Evolutionary conservation across 2,329 filamentous ascomycete genomes (phyloP).

Genomic region (Cordyceps militaris): DNA sequence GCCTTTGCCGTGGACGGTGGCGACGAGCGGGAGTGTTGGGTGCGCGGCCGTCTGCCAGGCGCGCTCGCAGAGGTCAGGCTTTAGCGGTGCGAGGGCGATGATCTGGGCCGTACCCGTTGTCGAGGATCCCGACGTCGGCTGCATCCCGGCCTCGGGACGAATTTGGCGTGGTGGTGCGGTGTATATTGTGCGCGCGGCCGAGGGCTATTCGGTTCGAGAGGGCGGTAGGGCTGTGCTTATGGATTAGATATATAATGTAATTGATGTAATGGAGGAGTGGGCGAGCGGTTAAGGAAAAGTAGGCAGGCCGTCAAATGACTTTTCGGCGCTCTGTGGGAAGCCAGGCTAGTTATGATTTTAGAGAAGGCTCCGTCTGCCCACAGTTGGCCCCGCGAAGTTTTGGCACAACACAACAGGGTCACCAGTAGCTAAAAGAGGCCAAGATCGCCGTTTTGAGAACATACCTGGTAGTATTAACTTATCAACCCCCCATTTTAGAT

Average conservation of each 20-base stretch:
- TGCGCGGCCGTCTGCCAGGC: constrained; percentile 85
- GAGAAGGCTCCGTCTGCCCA: too few species aligned
- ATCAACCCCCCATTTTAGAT: too few species aligned
- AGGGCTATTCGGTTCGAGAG: background rate
- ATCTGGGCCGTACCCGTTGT: constrained; percentile 24
- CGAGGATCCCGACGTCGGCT: constrained; percentile 16
- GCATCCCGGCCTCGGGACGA: constrained; percentile 1
- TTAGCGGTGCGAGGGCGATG: constrained; percentile 42
- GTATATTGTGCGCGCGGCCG: background rate
- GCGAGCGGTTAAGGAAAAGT: background rate
- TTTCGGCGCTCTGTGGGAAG: background rate
- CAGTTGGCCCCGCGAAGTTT: too few species aligned
- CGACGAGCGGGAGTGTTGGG: constrained; percentile 78
- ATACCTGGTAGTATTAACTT: too few species aligned
- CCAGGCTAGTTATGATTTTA: too few species aligned
- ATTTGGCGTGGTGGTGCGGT: background rate
- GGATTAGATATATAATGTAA: background rate
- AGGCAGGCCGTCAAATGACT: background rate
- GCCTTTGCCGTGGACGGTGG: constrained; percentile 79
- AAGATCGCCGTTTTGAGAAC: too few species aligned
- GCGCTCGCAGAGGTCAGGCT: constrained; percentile 57
- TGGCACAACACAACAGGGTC: too few species aligned
- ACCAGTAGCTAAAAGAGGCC: too few species aligned
- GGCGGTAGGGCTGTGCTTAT: too few species aligned
- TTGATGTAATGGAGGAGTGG: background rate